These are phyloP conservation scores for Cryptococcus hybrid DNA, from an alignment of 1,284 basidiomycete genomes.

Conservation along the genomic window DNA sequence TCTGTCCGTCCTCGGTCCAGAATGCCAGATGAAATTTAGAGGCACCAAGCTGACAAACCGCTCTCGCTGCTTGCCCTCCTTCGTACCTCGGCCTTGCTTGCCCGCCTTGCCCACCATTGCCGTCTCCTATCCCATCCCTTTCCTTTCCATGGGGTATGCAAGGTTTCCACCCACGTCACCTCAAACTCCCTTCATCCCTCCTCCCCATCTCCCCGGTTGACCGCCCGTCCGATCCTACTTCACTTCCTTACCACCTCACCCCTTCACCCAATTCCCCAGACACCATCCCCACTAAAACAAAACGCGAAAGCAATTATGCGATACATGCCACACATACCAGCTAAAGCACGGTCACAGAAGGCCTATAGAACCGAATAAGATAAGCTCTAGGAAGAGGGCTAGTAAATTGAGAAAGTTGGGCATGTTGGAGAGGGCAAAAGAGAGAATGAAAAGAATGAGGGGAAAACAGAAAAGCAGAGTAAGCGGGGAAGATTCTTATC, in stretches of 20 bases:
- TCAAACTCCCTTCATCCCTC: neutral
- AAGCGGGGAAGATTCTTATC: no score
- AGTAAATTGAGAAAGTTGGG: neutral
- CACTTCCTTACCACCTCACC: neutral
- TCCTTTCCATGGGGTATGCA: no score
- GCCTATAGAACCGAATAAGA: neutral
- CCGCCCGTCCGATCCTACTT: neutral
- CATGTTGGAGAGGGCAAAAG: neutral
- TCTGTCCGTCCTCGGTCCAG: neutral
- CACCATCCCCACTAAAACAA: no score
- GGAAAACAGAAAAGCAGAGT: no score
- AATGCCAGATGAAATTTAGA: no score
- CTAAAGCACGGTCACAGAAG: no score
- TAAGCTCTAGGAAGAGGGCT: neutral
- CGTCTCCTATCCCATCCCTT: no score
- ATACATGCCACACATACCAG: no score
- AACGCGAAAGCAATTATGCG: no score
- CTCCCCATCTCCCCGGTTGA: neutral
- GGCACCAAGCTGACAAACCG: no score
- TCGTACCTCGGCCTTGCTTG: neutral
- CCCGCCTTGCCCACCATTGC: neutral
- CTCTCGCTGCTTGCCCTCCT: no score
- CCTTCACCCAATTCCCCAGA: no score
- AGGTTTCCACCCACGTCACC: neutral
- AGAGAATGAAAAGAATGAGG: constrained; percentile 4